Base-by-base conservation (phyloP, 768 basidiomycete genomes). In the Pulveroboletus sp. region DNA sequence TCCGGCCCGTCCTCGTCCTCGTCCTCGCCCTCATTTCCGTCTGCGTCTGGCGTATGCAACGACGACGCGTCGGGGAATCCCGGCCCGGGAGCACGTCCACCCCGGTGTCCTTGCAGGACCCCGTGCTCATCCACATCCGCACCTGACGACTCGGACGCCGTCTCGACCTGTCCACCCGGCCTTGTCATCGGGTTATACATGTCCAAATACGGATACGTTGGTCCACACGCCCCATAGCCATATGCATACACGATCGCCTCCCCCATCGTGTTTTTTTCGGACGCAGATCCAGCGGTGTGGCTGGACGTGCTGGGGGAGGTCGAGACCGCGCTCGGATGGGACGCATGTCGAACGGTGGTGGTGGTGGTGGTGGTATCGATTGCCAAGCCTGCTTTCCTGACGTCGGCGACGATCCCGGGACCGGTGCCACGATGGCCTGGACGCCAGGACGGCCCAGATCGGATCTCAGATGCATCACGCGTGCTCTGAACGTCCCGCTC, bases 181-280 rank as follows among this genome's bases (percentile, higher is more conserved):
- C 47, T 7, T 11, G 27, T 38, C 36, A 41, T 52, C 16, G 64
- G 57, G 17, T 66, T 66, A 44, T 68, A 66, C 50, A 56, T 45
- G 42, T 68, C 66, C 40, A 66, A 56, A 58, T 67, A 67, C 42
- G 65, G 65, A 52, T 67, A 67, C 5, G 58, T 49, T 19, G 57
- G 50, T 23, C 52, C 56, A 3, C 57, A 45, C 21, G 53, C 62
- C 2, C 65, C 65, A 24, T 66, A 66, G 9, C 65, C 67, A 31
- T 67, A 67, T 10, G 60, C 49, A 40, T 58, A 62, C 49, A 45
- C 47, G 29, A 51, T 40, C 14, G 13, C 41, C 5, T 53, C 46
- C 16, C 40, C 41, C 10, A 35, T 34, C 35, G 23, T 44, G 29
- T 21, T 49, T 10, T 25, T 52, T 46, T 51, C 51, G 17, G 56